phyloP scores from a whole-genome alignment of 2,329 filamentous ascomycete genomes.

The Basipetospora chlamydospora region DNA sequence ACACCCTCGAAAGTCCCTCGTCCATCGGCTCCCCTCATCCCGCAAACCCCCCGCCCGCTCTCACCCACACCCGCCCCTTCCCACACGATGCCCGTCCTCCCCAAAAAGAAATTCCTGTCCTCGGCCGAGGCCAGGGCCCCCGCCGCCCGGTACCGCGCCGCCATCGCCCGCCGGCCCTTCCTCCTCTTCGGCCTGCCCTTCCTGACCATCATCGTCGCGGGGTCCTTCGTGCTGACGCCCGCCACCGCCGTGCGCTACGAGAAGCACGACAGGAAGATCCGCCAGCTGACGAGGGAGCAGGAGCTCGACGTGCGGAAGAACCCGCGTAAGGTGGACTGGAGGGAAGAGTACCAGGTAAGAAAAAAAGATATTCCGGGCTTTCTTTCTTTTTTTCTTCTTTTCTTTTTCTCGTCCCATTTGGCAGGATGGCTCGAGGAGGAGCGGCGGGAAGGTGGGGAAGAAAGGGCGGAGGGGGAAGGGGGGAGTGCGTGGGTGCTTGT shows the following conservation, averaged over 20 bases:
- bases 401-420: constrained; percentile 25
- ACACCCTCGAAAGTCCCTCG: too few species aligned
- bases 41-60: background rate
- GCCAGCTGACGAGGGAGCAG: constrained; percentile 73
- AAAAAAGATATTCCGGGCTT: background rate
- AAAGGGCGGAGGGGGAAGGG: too few species aligned
- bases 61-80: too few species aligned
- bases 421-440: constrained; percentile 31
- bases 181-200: constrained; percentile 90
- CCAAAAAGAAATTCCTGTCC: constrained; percentile 52
- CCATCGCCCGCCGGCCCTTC: constrained; percentile 71
- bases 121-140: constrained; percentile 51
- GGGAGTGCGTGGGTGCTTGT: too few species aligned
- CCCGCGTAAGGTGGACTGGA: constrained; percentile 60
- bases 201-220: constrained; percentile 74
- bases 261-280: constrained; percentile 77
- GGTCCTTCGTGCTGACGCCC: constrained; percentile 86
- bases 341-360: constrained; percentile 77
- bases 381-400: constrained; percentile 4
- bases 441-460: too few species aligned
- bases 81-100: constrained; percentile 45
- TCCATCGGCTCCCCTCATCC: too few species aligned
- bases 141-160: constrained; percentile 60
- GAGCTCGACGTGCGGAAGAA: constrained; percentile 65
- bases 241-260: constrained; percentile 91